These are phyloP conservation scores for Microbotryum intermedium DNA, from an alignment of 1,284 basidiomycete species.

Conservation along the genomic window DNA sequence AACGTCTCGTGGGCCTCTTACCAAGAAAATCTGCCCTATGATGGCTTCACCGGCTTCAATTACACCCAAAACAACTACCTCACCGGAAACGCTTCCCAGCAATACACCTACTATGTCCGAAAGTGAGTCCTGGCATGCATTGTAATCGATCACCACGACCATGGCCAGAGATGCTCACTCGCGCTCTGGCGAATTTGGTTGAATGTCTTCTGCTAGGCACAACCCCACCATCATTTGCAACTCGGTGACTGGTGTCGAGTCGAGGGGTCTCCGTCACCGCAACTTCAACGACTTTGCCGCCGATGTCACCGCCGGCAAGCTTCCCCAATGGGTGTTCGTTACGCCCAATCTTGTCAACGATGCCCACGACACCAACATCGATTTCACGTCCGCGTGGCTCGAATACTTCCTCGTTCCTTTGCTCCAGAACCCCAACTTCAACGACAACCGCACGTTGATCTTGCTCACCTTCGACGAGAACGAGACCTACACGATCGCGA, in stretches of 20 bases:
- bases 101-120: conserved; percentile 40
- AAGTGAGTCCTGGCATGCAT: conserved; percentile 3
- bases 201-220: conserved; percentile 52
- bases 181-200: background rate
- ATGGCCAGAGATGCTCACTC: too few species aligned
- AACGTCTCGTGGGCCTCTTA: conserved; percentile 45
- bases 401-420: conserved; percentile 51
- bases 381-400: conserved; percentile 47
- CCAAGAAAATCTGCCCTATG: conserved; percentile 55
- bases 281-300: conserved; percentile 58
- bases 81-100: conserved; percentile 34
- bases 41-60: conserved; percentile 43
- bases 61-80: conserved; percentile 47
- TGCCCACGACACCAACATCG: conserved; percentile 50
- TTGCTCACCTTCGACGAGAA: conserved; percentile 54
- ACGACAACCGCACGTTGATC: conserved; percentile 49
- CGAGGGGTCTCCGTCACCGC: conserved; percentile 48
- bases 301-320: conserved; percentile 46
- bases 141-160: too few species aligned
- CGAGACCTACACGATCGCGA: conserved; percentile 41
- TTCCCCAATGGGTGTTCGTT: conserved; percentile 57
- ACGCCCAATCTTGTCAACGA: conserved; percentile 54
- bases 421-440: conserved; percentile 46
- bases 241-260: conserved; percentile 37
- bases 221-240: conserved; percentile 49